Percentiles rank a stretch among this genome's conserved stretches.
Conservation (phyloP, 2,329 filamentous ascomycete species). For the Exophiala sideris region DNA sequence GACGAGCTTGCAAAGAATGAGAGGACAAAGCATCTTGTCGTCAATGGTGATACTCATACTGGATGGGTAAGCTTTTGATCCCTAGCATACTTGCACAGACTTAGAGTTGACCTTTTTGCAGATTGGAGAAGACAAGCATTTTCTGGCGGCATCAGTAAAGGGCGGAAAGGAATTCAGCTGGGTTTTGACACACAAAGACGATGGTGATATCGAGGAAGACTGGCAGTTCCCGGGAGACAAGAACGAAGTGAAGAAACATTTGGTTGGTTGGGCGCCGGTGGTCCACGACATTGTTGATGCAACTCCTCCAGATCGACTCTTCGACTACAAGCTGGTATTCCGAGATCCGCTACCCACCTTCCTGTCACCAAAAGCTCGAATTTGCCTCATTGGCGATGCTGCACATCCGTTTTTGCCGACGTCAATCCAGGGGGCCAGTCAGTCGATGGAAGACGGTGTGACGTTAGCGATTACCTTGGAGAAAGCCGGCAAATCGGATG, state of each 20-base stretch:
- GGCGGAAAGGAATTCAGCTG: conserved; percentile 52
- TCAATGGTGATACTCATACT: conserved; percentile 50
- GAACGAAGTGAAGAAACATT: conserved; percentile 49
- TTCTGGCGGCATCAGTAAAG: conserved; percentile 54
- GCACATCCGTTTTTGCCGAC: conserved; percentile 52
- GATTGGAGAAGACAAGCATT: conserved; percentile 44
- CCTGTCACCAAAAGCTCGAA: conserved; percentile 42
- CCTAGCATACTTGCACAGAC: background rate
- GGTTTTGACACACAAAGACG: conserved; percentile 53
- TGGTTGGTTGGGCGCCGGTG: conserved; percentile 51
- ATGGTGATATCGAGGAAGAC: conserved; percentile 51
- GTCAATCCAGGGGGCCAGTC: conserved; percentile 48
- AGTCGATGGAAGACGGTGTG: conserved; percentile 51
- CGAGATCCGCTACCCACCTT: conserved; percentile 25
- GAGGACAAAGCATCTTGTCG: conserved; percentile 53
- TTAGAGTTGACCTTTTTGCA: background rate
- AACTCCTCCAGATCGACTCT: conserved; percentile 24
- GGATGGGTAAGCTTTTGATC: conserved; percentile 36
- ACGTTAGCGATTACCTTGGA: conserved; percentile 46
- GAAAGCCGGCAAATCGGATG: conserved; percentile 27
- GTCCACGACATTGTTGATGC: conserved; percentile 29
- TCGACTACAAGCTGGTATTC: conserved; percentile 25
- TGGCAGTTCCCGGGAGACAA: conserved; percentile 54
- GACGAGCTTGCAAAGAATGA: conserved; percentile 51
- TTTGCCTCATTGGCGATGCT: conserved; percentile 50